Conservation (phyloP, 1,284 basidiomycete species). For the Sporisorium graminicola region DNA sequence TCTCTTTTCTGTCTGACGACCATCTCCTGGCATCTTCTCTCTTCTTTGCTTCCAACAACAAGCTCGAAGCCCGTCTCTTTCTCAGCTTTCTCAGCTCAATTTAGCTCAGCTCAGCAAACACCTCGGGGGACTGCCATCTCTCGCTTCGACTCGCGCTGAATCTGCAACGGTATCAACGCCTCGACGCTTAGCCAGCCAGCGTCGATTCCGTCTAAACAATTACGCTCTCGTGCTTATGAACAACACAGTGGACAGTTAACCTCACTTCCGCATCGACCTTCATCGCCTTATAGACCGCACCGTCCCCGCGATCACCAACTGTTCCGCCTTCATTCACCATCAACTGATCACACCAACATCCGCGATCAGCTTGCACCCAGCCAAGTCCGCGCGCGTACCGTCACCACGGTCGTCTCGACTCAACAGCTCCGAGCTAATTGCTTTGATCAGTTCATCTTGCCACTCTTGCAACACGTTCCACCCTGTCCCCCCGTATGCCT, state of each 20-base stretch:
- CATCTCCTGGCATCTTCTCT: not conserved
- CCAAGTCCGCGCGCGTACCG: slow-evolving; percentile 1
- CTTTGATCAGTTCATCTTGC: not conserved
- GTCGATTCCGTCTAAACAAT: slow-evolving; percentile 1
- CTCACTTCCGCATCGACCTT: not conserved
- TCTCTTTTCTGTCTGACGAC: not conserved
- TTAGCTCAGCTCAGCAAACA: not conserved
- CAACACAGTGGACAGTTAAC: not conserved
- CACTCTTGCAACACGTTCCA: not conserved
- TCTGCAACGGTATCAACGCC: not conserved
- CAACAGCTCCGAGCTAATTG: not conserved
- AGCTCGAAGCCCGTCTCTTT: not conserved
- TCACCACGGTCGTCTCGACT: not conserved
- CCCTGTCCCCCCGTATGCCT: slow-evolving; percentile 19
- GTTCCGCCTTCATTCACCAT: not conserved
- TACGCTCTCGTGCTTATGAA: not conserved
- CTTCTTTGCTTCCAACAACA: not conserved
- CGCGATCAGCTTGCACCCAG: not conserved
- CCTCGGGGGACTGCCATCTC: not conserved
- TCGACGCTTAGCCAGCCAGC: not conserved
- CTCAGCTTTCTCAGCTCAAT: not conserved
- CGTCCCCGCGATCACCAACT: not conserved
- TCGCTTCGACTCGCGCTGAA: not conserved
- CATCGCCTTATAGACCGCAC: not conserved
- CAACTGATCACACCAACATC: not conserved